These are phyloP conservation scores for Cryptococcus deneoformans DNA, from an alignment of 1,284 basidiomycete genomes.

Conservation along the genomic window DNA sequence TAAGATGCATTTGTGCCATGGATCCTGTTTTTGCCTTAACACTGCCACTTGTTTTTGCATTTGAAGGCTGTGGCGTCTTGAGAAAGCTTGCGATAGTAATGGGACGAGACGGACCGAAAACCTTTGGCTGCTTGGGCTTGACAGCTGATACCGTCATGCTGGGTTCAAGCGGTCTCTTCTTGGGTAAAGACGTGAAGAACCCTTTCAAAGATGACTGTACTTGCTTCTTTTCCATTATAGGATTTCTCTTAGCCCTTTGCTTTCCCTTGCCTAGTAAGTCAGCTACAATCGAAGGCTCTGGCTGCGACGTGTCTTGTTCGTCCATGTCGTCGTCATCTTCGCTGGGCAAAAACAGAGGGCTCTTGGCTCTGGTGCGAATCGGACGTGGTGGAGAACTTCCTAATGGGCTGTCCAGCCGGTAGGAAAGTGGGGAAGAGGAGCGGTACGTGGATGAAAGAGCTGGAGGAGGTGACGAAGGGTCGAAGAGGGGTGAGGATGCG, in stretches of 20 bases:
- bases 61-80: not conserved
- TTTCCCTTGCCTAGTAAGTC: not conserved
- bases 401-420: slow-evolving; percentile 10
- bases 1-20: slow-evolving; percentile 35
- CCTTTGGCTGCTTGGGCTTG: not conserved
- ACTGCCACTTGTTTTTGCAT: not conserved
- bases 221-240: slow-evolving; percentile 1
- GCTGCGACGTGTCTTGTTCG: not conserved
- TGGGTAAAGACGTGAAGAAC: slow-evolving; percentile 31
- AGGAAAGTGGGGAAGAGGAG: slow-evolving; percentile 15
- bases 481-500: slow-evolving; percentile 17
- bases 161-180: slow-evolving; percentile 14
- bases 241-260: not conserved
- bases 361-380: not conserved
- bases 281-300: not conserved
- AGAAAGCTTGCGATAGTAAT: not conserved
- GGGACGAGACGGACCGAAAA: not conserved
- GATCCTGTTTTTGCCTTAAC: slow-evolving; percentile 1
- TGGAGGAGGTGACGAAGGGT: slow-evolving; percentile 7
- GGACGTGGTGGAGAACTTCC: slow-evolving; percentile 3
- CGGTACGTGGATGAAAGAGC: not conserved
- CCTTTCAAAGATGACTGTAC: slow-evolving; percentile 27
- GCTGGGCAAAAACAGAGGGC: slow-evolving; percentile 7
- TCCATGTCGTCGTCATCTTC: slow-evolving; percentile 11
- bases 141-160: slow-evolving; percentile 2